Evolutionary conservation across 148 eudicot species (phyloP).

Genomic region (Amaranthus hypochondriacus): DNA sequence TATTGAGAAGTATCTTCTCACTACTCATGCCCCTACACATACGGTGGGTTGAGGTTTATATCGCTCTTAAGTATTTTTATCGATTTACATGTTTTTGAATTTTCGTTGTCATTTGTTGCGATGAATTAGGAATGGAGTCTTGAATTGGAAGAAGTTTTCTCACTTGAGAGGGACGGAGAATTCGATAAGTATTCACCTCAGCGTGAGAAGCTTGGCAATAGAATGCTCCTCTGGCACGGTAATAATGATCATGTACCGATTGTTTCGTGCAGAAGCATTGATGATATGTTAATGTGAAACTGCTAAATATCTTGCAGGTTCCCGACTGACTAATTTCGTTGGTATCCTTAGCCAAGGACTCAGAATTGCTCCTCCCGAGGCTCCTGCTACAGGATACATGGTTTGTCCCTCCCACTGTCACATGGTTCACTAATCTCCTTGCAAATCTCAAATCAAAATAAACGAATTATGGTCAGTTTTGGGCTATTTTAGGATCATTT

Average conservation of each 20-base stretch:
- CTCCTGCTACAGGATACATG: conserved; percentile 99
- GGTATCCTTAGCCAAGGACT: conserved; percentile 98
- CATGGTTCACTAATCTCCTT: background rate
- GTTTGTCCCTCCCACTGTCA: conserved; percentile 33
- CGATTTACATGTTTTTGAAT: background rate
- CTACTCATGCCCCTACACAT: conserved; percentile 98
- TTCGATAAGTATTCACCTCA: conserved; percentile 67
- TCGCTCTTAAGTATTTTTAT: background rate
- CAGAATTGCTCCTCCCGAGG: conserved; percentile 98
- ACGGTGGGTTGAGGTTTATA: conserved; percentile 46
- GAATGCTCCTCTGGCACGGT: conserved; percentile 99
- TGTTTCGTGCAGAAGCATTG: background rate
- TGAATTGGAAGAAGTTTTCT: conserved; percentile 90
- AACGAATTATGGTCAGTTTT: no score
- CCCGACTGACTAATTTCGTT: conserved; percentile 93
- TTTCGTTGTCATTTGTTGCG: background rate
- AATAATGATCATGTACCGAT: conserved; percentile 19
- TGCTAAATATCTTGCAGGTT: conserved; percentile 47
- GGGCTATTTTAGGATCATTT: no score
- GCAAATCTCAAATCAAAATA: background rate
- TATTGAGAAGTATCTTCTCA: conserved; percentile 87
- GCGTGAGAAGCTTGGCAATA: conserved; percentile 83
- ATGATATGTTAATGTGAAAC: background rate
- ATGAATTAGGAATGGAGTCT: conserved; percentile 70
- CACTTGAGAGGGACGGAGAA: conserved; percentile 86